Evolutionary conservation across 2,329 filamentous ascomycete genomes (phyloP).

Genomic region (Ophiocordyceps camponoti-floridani): DNA sequence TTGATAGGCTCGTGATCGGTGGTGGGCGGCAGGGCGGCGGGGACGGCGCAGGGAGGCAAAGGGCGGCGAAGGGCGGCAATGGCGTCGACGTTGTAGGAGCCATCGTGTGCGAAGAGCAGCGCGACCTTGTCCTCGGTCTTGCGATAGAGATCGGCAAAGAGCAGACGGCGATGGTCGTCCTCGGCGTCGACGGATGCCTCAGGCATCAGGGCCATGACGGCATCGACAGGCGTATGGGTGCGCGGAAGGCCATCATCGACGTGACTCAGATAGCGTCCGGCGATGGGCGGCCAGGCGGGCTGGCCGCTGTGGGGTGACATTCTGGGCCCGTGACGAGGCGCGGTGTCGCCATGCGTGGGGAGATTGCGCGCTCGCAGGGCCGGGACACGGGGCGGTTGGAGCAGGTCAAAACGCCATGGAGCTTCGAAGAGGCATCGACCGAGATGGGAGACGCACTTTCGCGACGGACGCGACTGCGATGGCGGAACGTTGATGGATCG

Average conservation of each 20-base stretch:
- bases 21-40: constrained; percentile 30
- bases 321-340: constrained; percentile 28
- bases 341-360: constrained; percentile 37
- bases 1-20: constrained; percentile 40
- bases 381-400: constrained; percentile 24
- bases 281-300: constrained; percentile 44
- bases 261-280: constrained; percentile 32
- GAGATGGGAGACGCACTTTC: constrained; percentile 28
- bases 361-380: constrained; percentile 31
- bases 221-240: constrained; percentile 32
- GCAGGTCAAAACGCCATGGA: constrained; percentile 29
- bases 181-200: constrained; percentile 41
- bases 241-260: constrained; percentile 40
- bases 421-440: constrained; percentile 30
- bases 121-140: constrained; percentile 62
- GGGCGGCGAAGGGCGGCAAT: constrained; percentile 34
- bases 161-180: constrained; percentile 53
- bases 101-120: constrained; percentile 48
- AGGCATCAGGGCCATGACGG: constrained; percentile 33
- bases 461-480: constrained; percentile 20
- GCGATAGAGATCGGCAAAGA: constrained; percentile 64
- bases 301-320: constrained; percentile 54
- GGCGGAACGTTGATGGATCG: constrained; percentile 33
- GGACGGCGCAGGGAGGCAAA: constrained; percentile 18
- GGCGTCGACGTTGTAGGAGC: constrained; percentile 30